A percentile compares a stretch with the other conserved stretches of the same genome.
phyloP scores from a whole-genome alignment of 176 grass and related monocot genomes.

The Ananas comosus region DNA sequence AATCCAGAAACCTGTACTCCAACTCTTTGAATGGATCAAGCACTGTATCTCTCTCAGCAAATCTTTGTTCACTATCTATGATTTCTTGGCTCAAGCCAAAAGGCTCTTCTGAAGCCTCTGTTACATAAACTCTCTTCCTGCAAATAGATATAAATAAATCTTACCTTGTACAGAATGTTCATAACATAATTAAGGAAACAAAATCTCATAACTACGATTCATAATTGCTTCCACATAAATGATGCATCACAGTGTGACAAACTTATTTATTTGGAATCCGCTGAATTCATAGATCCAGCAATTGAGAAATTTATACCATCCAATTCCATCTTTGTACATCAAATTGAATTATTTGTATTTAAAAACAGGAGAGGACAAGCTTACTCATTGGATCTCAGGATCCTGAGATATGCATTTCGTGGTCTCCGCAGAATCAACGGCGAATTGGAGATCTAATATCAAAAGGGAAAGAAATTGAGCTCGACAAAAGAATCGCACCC shows the following conservation, averaged over 20 bases:
- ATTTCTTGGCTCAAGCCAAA: slow-evolving; percentile 33
- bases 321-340: neutral
- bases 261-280: no score
- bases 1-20: slow-evolving; percentile 67
- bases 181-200: slow-evolving; percentile 1
- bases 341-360: no score
- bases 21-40: slow-evolving; percentile 55
- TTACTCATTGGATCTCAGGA: slow-evolving; percentile 15
- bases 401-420: neutral
- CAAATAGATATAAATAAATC: slow-evolving; percentile 20
- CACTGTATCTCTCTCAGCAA: slow-evolving; percentile 13
- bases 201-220: neutral
- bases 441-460: slow-evolving; percentile 1
- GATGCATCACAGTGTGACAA: neutral
- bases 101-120: slow-evolving; percentile 42
- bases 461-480: neutral
- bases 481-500: neutral
- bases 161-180: slow-evolving; percentile 2
- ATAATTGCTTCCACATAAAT: neutral
- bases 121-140: slow-evolving; percentile 40
- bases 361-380: neutral
- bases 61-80: slow-evolving; percentile 38
- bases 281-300: neutral
- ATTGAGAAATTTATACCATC: neutral
- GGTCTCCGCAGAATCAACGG: neutral